A percentile compares a stretch with the other conserved stretches of the same genome.
Conservation (phyloP, 768 basidiomycete species). For the Amanita inopinata region DNA sequence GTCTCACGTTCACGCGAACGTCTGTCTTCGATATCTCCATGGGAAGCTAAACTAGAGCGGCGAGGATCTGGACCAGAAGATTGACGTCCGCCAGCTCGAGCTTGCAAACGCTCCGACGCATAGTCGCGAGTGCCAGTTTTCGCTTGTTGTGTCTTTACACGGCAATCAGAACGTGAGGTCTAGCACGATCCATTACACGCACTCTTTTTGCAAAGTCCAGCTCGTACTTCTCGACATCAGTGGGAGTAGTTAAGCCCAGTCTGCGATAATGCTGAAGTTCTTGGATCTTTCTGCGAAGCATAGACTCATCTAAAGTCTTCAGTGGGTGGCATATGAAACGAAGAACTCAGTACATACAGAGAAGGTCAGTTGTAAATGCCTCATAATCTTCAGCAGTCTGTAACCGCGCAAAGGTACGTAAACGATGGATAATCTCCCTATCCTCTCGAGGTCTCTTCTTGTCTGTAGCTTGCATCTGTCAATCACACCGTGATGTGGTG, state of each 20-base stretch:
- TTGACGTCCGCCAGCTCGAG: constrained; percentile 41
- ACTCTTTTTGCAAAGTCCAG: constrained; percentile 66
- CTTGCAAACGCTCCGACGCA: constrained; percentile 40
- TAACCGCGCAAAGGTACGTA: constrained; percentile 84
- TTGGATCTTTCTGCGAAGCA: constrained; percentile 79
- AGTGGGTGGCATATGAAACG: neutral
- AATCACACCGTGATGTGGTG: constrained; percentile 7
- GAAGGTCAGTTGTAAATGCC: constrained; percentile 73
- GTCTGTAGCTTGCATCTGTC: constrained; percentile 81
- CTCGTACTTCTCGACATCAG: constrained; percentile 91
- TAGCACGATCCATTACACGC: constrained; percentile 19
- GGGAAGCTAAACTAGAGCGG: constrained; percentile 29
- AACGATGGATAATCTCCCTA: constrained; percentile 78
- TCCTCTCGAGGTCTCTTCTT: constrained; percentile 89
- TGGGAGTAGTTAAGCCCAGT: constrained; percentile 71
- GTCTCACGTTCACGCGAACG: constrained; percentile 53
- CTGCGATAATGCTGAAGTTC: constrained; percentile 88
- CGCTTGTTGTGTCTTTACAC: constrained; percentile 40
- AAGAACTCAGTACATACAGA: constrained; percentile 51
- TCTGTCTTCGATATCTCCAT: constrained; percentile 39
- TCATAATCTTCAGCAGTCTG: constrained; percentile 93
- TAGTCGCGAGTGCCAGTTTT: constrained; percentile 53
- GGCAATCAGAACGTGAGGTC: constrained; percentile 9
- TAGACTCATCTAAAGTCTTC: constrained; percentile 60
- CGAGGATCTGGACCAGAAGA: constrained; percentile 46